Base-by-base conservation (phyloP, 306 rosid genomes). In the Casuarina equisetifolia region DNA sequence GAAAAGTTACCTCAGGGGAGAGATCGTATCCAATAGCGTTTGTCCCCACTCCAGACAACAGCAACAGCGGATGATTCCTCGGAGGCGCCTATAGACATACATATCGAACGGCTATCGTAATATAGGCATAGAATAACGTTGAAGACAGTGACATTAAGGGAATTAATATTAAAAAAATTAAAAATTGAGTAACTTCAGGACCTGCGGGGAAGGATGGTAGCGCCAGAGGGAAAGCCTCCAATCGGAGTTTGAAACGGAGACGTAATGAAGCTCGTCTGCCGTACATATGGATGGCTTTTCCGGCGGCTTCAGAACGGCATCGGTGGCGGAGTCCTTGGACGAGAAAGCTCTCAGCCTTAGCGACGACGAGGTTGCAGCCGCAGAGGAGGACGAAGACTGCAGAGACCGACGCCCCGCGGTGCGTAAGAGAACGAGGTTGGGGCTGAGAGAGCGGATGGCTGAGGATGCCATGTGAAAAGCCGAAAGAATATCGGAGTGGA, bases 141-240 rank as follows among this genome's bases (percentile, higher is more conserved):
- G 40, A 40, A 16, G 8, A 66, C 4, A 66, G 9, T 7, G 17
- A 66, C 1, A 7, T 16, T 40, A 39, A 39, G 46, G 6, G 16
- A 66, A 66, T 39, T 63, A 3, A 4, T 10, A 76, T 76, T 9
- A 6, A 12, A 38, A 51, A 50, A 72, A 16, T 3, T 9, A 35
- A 16, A 44, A 45, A 69, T 3, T 17, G 7, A 19, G 6, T 10
- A 70, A 74, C 11, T 3, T 38, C 5, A 50, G 25, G 3, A 90
- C 99, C 90, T 84, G 82, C 43, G 96, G 94, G 66, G 84, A 84
- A 61, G 99, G 98, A 43, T 68, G 87, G 76, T 96, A 96, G 38
- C 99, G 99, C 99, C 99, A 96, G 82, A 96, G 93, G 2, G 99
- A 97, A 73, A 92, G 94, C 51, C 81, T 84, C 99, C 99, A 96